Conservation (phyloP, 108 stramenopile genomes). For the Craspedostauros australis region DNA sequence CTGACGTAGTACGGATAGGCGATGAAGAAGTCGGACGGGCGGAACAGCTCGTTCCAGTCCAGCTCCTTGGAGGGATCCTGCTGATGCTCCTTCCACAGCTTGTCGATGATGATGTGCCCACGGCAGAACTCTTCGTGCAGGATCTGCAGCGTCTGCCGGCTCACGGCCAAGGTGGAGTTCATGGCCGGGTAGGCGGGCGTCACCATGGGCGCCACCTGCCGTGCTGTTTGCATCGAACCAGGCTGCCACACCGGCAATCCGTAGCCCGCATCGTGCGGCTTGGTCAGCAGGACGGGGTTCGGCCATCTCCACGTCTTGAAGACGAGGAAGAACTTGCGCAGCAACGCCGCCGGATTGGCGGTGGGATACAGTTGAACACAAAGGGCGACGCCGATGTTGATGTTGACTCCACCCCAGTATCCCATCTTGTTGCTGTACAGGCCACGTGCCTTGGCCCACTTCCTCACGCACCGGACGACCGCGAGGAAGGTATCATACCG, state of each 20-base stretch:
- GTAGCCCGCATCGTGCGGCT: conserved; percentile 77
- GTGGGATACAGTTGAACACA: conserved; percentile 93
- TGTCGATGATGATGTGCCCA: conserved; percentile 65
- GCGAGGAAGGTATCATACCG: conserved; percentile 80
- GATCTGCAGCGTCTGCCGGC: conserved; percentile 78
- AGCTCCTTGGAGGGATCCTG: conserved; percentile 13
- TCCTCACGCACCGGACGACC: conserved; percentile 85
- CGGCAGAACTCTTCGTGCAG: conserved; percentile 83
- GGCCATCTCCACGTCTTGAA: conserved; percentile 89
- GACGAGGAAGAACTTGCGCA: conserved; percentile 88
- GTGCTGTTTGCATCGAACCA: conserved; percentile 31
- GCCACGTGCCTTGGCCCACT: conserved; percentile 96
- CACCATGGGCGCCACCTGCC: conserved; percentile 93
- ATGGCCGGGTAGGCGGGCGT: conserved; percentile 99
- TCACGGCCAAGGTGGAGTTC: conserved; percentile 92
- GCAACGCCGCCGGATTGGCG: conserved; percentile 71
- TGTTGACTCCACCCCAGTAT: conserved; percentile 97
- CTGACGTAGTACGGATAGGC: conserved; percentile 91
- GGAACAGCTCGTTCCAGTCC: conserved; percentile 82
- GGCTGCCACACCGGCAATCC: conserved; percentile 74
- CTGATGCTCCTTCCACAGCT: conserved; percentile 63
- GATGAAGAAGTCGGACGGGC: conserved; percentile 95
- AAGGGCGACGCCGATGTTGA: conserved; percentile 93
- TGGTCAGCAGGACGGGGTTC: conserved; percentile 81
- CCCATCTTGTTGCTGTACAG: conserved; percentile 98